These are phyloP conservation scores for Vanderwaltozyma verrucispora DNA, from an alignment of 805 yeast genomes.

Conservation along the genomic window DNA sequence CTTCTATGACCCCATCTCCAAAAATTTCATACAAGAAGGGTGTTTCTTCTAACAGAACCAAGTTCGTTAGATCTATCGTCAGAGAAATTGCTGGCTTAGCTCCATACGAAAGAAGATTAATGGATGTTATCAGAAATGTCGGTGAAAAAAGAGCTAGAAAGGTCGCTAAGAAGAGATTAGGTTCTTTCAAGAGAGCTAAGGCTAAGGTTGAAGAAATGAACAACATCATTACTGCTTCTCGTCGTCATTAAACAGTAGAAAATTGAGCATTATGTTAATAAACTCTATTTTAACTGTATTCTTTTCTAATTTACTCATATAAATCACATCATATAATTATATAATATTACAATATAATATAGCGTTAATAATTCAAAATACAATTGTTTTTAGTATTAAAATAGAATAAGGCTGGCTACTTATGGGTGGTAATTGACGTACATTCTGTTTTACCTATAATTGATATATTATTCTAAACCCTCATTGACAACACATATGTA, in stretches of 20 bases:
- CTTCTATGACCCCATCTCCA: conserved; percentile 73
- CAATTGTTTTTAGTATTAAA: too few species aligned
- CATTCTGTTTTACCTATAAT: too few species aligned
- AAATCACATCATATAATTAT: not conserved
- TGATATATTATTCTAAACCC: too few species aligned
- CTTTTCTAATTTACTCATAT: not conserved
- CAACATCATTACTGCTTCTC: conserved; percentile 91
- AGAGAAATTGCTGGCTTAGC: conserved; percentile 98
- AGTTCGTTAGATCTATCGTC: conserved; percentile 89
- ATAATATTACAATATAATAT: too few species aligned
- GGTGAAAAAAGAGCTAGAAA: conserved; percentile 99
- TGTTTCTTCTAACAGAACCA: conserved; percentile 88
- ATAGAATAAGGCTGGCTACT: too few species aligned
- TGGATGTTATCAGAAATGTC: conserved; percentile 98
- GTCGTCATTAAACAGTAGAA: conserved; percentile 58
- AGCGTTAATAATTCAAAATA: not conserved
- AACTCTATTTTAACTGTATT: not conserved
- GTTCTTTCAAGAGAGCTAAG: conserved; percentile 99
- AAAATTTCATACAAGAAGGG: conserved; percentile 96
- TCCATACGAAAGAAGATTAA: conserved; percentile 99
- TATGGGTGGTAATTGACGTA: too few species aligned
- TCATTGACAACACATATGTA: too few species aligned
- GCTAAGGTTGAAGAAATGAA: conserved; percentile 99
- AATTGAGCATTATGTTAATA: not conserved
- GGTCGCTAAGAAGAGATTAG: conserved; percentile 99